These are phyloP conservation scores for Kuraishia hungarica DNA, from an alignment of 805 yeast species.

Conservation along the genomic window DNA sequence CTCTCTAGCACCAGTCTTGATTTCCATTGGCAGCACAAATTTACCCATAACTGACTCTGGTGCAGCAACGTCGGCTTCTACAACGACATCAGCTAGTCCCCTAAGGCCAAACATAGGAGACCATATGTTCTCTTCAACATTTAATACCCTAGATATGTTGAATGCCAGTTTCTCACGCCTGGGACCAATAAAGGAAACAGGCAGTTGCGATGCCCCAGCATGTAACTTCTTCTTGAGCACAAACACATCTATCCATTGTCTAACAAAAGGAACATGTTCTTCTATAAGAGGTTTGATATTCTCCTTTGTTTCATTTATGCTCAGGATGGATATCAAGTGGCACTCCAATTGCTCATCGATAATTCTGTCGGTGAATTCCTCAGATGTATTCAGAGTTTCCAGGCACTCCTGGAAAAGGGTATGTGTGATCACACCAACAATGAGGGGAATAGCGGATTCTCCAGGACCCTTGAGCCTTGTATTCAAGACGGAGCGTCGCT, in stretches of 20 bases:
- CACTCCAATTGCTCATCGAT: slow-evolving; percentile 21
- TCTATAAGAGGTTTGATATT: slow-evolving; percentile 33
- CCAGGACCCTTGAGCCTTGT: slow-evolving; percentile 54
- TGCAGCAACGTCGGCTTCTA: slow-evolving; percentile 45
- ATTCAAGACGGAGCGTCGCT: slow-evolving; percentile 58
- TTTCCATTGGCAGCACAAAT: slow-evolving; percentile 71
- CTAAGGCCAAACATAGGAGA: slow-evolving; percentile 85
- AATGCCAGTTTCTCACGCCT: slow-evolving; percentile 27
- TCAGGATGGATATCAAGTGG: slow-evolving; percentile 32
- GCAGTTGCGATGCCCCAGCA: slow-evolving; percentile 5
- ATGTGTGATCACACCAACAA: slow-evolving; percentile 82
- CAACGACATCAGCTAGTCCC: slow-evolving; percentile 85
- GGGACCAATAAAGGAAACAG: neutral
- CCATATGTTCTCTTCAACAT: slow-evolving; percentile 87
- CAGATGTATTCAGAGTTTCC: slow-evolving; percentile 24
- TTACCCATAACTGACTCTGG: slow-evolving; percentile 25
- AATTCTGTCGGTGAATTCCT: slow-evolving; percentile 25
- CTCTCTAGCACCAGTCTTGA: slow-evolving; percentile 72
- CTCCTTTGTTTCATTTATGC: slow-evolving; percentile 42
- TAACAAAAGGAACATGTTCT: slow-evolving; percentile 42
- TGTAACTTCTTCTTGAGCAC: slow-evolving; percentile 21
- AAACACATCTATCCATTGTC: slow-evolving; percentile 43
- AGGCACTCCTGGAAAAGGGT: slow-evolving; percentile 59
- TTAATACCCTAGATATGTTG: slow-evolving; percentile 58
- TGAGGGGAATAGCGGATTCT: slow-evolving; percentile 51